phyloP scores from a whole-genome alignment of 176 grass and related monocot genomes.

The Rhynchospora tenuis region DNA sequence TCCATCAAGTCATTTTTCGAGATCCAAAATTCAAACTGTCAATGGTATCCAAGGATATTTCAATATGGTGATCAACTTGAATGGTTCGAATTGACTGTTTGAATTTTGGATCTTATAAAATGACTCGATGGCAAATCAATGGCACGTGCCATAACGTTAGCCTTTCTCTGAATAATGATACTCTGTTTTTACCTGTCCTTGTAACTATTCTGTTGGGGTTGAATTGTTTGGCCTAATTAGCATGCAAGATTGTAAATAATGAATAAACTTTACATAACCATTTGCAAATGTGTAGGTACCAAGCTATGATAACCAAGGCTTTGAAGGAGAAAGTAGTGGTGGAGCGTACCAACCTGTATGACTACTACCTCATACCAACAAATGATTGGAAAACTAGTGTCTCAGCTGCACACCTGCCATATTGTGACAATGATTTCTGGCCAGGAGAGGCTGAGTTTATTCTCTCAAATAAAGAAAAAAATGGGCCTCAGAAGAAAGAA shows the following conservation, averaged over 20 bases:
- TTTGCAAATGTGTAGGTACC: slow-evolving; percentile 60
- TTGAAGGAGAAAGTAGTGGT: slow-evolving; percentile 67
- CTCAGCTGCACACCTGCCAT: slow-evolving; percentile 76
- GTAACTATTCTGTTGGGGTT: not conserved
- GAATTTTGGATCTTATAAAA: too few species aligned
- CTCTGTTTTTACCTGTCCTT: not conserved
- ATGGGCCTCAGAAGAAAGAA: slow-evolving; percentile 51
- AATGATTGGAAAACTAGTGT: slow-evolving; percentile 68
- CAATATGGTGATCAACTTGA: too few species aligned
- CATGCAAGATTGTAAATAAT: not conserved
- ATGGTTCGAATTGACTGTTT: too few species aligned
- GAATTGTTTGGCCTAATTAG: not conserved
- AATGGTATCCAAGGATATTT: too few species aligned
- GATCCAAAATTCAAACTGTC: too few species aligned
- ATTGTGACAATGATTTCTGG: slow-evolving; percentile 94
- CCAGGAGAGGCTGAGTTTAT: slow-evolving; percentile 82
- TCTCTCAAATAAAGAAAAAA: slow-evolving; percentile 66
- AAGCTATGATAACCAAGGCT: slow-evolving; percentile 66
- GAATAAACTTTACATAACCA: not conserved
- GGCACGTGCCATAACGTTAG: too few species aligned
- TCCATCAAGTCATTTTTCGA: too few species aligned
- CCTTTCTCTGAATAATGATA: not conserved
- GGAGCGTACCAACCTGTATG: slow-evolving; percentile 71
- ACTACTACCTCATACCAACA: slow-evolving; percentile 62
- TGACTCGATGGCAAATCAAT: too few species aligned